Base-by-base conservation (phyloP, 345 rosid species). In the Syzygium grande region DNA sequence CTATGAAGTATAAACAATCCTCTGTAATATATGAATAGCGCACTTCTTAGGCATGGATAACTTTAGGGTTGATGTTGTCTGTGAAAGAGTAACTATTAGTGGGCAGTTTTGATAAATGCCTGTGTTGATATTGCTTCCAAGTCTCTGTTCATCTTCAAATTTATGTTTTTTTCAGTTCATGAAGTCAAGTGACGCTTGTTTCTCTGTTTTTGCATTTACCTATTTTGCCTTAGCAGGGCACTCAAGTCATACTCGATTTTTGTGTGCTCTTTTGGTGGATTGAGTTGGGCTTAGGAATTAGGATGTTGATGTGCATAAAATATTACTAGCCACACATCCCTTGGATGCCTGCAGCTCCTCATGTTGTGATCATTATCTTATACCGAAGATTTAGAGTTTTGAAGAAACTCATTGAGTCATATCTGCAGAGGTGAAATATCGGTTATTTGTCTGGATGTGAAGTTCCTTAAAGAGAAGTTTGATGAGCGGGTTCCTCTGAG, bases 401-500 rank as follows among this genome's bases (percentile, higher is more conserved):
- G 49, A 73, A 38, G 46, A 68, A 73, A 73, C 83, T 73, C 49
- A 73, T 73, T 21, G 83, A 38, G 83, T 73, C 14, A 9, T 38
- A 73, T 5, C 85, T 91, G 92, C 96, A 96, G 99, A 86, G 99
- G 99, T 80, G 99, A 98, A 90, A 95, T 98, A 83, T 94, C 97
- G 7, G 99, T 98, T 85, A 94, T 98, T 51, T 97, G 98, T 78
- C 97, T 95, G 90, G 99, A 98, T 85, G 96, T 96, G 89, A 90
- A 88, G 88, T 86, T 93, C 87, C 93, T 98, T 90, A 97, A 97
- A 90, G 95, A 94, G 89, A 98, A 92, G 87, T 93, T 96, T 58
- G 97, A 97, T 85, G 92, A 94, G 51, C 89, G 93, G 30, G 93
- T 96, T 86, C 96, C 99, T 29, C 88, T 97, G 86, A 94, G 97